phyloP scores from a whole-genome alignment of 164 flowering plant genomes.

The Santalum album region DNA sequence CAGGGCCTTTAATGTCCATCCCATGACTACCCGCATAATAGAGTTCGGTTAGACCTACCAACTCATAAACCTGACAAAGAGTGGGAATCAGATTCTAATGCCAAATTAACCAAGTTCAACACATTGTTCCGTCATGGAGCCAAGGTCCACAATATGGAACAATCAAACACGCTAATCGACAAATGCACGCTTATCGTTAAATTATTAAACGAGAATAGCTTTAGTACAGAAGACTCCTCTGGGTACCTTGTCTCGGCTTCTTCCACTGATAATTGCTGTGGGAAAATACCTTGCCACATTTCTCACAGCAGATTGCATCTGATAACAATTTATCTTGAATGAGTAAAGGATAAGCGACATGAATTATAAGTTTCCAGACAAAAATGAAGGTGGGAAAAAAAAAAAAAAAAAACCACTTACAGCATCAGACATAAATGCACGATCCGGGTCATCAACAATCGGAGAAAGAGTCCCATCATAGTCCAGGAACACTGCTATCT shows the following conservation, averaged over 20 bases:
- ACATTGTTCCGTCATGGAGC: too few relatives aligned
- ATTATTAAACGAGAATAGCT: too few relatives aligned
- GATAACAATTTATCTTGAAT: slow-evolving; percentile 7
- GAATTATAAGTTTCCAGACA: too few relatives aligned
- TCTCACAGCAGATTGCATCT: slow-evolving; percentile 81
- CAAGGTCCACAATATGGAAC: too few relatives aligned
- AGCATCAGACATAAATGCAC: slow-evolving; percentile 54
- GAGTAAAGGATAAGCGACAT: too few relatives aligned
- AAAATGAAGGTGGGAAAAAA: not conserved
- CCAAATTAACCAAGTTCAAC: too few relatives aligned
- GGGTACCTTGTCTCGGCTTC: slow-evolving; percentile 80
- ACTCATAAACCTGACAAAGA: slow-evolving; percentile 50
- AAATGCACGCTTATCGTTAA: too few relatives aligned
- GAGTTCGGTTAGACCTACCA: slow-evolving; percentile 63
- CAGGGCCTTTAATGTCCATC: slow-evolving; percentile 76
- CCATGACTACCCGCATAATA: slow-evolving; percentile 92
- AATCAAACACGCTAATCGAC: too few relatives aligned
- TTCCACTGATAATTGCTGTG: slow-evolving; percentile 92
- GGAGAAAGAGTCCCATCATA: slow-evolving; percentile 85
- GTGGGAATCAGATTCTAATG: not conserved
- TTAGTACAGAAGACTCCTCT: too few relatives aligned
- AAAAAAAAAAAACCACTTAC: slow-evolving; percentile 24
- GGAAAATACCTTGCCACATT: slow-evolving; percentile 63
- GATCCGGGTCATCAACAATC: slow-evolving; percentile 70
- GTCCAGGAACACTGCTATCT: slow-evolving; percentile 62